phyloP scores from a whole-genome alignment of 2,329 filamentous ascomycete genomes.

The Pseudophaeomoniella oleicola region DNA sequence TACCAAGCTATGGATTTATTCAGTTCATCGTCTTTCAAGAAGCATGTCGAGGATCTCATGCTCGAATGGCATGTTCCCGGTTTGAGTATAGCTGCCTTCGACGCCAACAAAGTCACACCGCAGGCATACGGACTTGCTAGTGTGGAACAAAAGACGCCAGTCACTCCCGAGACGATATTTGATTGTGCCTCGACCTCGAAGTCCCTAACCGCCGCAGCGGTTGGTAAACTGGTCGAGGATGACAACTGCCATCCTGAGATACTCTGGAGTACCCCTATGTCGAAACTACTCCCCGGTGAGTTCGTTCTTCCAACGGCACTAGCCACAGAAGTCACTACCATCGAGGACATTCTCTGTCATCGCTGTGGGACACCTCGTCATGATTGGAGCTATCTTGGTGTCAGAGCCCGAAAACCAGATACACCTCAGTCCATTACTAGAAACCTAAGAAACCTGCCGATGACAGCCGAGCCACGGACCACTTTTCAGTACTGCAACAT shows the following conservation, averaged over 20 bases:
- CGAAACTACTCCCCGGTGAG: constrained; percentile 18
- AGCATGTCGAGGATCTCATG: constrained; percentile 5
- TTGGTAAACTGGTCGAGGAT: constrained; percentile 26
- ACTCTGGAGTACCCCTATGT: constrained; percentile 21
- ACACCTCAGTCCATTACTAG: background rate
- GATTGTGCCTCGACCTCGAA: constrained; percentile 44
- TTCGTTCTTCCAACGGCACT: constrained; percentile 15
- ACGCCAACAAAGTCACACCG: constrained; percentile 10
- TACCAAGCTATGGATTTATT: too few species aligned
- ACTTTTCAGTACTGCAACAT: constrained; percentile 1
- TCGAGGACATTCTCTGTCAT: constrained; percentile 18
- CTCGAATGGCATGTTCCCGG: constrained; percentile 17
- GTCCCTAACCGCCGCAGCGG: constrained; percentile 34
- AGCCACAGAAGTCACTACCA: constrained; percentile 14
- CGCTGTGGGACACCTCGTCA: constrained; percentile 16
- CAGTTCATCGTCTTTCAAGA: too few species aligned
- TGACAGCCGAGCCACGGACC: constrained; percentile 1
- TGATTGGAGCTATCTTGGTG: constrained; percentile 6
- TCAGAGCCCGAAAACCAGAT: too few species aligned
- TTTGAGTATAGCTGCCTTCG: constrained; percentile 15
- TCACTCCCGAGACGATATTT: constrained; percentile 37
- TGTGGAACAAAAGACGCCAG: constrained; percentile 22
- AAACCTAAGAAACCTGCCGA: background rate
- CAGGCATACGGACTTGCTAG: constrained; percentile 25
- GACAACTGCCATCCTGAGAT: constrained; percentile 15